A percentile compares a stretch with the other conserved stretches of the same genome.
phyloP scores from a whole-genome alignment of 2,329 filamentous ascomycete genomes.

The Claviceps sp. region DNA sequence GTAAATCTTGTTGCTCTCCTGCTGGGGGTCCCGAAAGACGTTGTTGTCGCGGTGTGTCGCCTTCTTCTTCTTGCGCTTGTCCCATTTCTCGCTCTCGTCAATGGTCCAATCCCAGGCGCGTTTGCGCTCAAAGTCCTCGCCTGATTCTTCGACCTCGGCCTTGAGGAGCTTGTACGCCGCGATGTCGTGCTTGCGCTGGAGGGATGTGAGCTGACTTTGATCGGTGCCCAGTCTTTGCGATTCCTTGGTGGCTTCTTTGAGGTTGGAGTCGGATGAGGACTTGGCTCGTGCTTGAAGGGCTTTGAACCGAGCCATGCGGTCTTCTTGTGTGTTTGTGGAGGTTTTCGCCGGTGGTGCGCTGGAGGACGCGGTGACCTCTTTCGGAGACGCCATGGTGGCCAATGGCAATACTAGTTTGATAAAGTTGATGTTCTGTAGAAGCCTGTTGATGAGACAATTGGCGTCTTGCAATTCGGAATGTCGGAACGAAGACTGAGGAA shows the following conservation, averaged over 20 bases:
- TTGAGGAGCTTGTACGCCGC: constrained; percentile 89
- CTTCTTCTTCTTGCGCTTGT: constrained; percentile 80
- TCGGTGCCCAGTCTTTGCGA: constrained; percentile 68
- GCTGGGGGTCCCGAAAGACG: constrained; percentile 77
- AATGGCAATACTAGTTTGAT: no score
- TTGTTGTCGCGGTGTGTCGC: constrained; percentile 68
- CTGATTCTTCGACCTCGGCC: constrained; percentile 71
- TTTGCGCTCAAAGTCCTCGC: constrained; percentile 93
- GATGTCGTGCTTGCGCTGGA: constrained; percentile 77
- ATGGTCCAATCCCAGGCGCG: constrained; percentile 97
- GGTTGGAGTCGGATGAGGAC: constrained; percentile 57
- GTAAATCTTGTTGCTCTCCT: constrained; percentile 85
- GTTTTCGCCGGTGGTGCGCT: not conserved
- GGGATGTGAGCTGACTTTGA: constrained; percentile 58
- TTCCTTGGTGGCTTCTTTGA: constrained; percentile 74
- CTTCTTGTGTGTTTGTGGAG: constrained; percentile 34
- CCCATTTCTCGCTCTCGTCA: constrained; percentile 90
- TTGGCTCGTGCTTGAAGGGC: constrained; percentile 72
- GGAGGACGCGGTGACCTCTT: not conserved
- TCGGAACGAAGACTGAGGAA: no score
- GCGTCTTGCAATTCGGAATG: no score
- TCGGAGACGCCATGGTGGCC: constrained; percentile 1
- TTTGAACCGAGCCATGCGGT: constrained; percentile 73
- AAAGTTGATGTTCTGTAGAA: no score
- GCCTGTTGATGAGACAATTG: no score